Base-by-base conservation (phyloP, 2,329 filamentous ascomycete species). In the Ophiostoma angusticollis region DNA sequence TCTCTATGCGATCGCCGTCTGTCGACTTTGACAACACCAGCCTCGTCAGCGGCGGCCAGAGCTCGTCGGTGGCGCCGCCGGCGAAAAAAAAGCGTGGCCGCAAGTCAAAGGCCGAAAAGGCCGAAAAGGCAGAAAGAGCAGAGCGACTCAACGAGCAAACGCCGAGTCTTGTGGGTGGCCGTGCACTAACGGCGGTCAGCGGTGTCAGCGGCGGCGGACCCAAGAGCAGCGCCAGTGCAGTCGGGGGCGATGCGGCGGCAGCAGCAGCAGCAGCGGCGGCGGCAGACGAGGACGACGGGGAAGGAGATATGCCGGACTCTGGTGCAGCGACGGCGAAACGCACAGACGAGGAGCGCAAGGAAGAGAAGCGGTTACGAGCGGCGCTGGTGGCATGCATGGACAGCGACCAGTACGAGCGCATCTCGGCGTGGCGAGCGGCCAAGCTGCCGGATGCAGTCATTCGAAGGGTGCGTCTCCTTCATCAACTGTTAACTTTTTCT, bases 371-470 rank as follows among this genome's bases (percentile, higher is more conserved):
- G 40, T 55, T 74, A 44, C 54, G 69, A 37, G 72, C 69, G 16
- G 70, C 83, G 57, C 62, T 84, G 22, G 72, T 80, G 21, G 67
- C 74, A 33, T 68, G 70, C 38, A 77, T 86, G 57, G 72, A 78
- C 35, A 57, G 59, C n/a, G 67, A 74, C 17, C 81, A 86, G 55
- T 74, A 76, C 49, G 67, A 74, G 39, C 70, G 81, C 35, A 85
- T 82, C 53, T 79, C 80, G 54, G 67, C 73, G 17, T 86, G 76
- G 71, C 71, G 80, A 44, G 72, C 75, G 9, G 73, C 75, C 24
- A 82, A 80, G 50, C 60, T 87, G 29, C 71, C 74, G 17, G 77
- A 80, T 47, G 69, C 75, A 6, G 75, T 78, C 14, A 78, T 86
- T 41, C 72, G 81, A 53, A 70, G 78, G 51, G 75, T 78, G 61